Evolutionary conservation across 345 rosid genomes (phyloP).

Genomic region (Populus davidiana): DNA sequence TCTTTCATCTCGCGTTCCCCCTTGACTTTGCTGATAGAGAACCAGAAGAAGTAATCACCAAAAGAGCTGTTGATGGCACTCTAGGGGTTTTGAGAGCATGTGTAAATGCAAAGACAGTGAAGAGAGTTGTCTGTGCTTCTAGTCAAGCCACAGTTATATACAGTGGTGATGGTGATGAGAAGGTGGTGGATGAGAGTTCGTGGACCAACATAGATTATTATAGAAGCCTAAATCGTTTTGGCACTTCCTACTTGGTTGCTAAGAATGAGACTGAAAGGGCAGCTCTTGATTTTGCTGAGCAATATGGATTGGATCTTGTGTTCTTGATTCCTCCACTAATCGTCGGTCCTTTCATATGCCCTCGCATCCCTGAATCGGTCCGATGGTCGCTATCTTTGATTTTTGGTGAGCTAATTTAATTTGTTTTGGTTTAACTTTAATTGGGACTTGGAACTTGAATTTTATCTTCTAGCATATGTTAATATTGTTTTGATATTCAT

Average conservation of each 20-base stretch:
- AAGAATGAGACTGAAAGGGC: constrained; percentile 40
- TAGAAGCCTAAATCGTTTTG: constrained; percentile 23
- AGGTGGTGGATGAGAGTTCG: constrained; percentile 27
- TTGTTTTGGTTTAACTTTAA: too few relatives aligned
- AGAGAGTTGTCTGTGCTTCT: constrained; percentile 20
- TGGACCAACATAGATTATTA: constrained; percentile 34
- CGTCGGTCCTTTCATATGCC: constrained; percentile 54
- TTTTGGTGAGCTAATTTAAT: constrained; percentile 25
- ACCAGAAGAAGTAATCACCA: background rate
- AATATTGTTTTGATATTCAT: too few relatives aligned
- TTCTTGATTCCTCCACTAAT: constrained; percentile 33
- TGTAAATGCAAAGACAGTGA: constrained; percentile 16
- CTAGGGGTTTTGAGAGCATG: constrained; percentile 16
- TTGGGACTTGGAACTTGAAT: too few relatives aligned
- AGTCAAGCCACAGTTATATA: constrained; percentile 26
- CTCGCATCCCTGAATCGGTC: constrained; percentile 40
- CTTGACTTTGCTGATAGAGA: constrained; percentile 27
- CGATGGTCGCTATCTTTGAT: constrained; percentile 27
- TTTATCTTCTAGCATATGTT: too few relatives aligned
- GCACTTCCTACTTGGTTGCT: constrained; percentile 34
- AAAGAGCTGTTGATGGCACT: constrained; percentile 11
- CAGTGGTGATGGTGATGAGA: constrained; percentile 5
- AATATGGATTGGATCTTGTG: constrained; percentile 44
- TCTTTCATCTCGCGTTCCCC: constrained; percentile 60
- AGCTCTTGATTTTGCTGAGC: constrained; percentile 38